Base-by-base conservation (phyloP, 805 yeast species). In the Barnettozyma sp. region DNA sequence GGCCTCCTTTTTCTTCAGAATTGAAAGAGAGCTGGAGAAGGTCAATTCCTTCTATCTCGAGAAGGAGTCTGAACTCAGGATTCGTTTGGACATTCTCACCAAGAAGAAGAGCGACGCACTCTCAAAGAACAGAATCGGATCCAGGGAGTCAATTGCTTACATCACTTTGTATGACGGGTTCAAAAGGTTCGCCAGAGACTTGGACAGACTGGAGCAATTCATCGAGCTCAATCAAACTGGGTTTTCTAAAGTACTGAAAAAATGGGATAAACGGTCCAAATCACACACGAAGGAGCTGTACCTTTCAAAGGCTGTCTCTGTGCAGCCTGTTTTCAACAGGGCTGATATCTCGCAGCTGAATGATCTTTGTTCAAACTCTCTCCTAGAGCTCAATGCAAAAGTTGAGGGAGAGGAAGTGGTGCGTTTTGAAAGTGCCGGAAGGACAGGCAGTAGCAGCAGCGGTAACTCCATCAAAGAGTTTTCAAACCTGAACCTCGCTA, bases 241-340 rank as follows among this genome's bases (percentile, higher is more conserved):
- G 11, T 92, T 92, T 59, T 79, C 94, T 16, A 92, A 92, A 61
- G 97, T 86, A 20, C 72, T 92, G 51, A 92, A 92, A 58, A 92
- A 92, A 63, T 92, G 98, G 98, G 98, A 92, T 61, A 92, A 92
- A 60, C 69, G 97, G 43, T 86, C 96, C 16, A 87, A 90, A 52
- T 84, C 95, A 3, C 94, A 85, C 48, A 87, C 96, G 6, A 87
- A 88, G 54, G 98, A 92, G 55, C 68, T 92, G 34, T 92, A 88
- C 55, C 68, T 92, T 33, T 78, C 86, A 21, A 82, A 96, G 0
- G 96, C 96, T 0, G 95, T 92, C 11, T 86, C 85, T 42, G 95
- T 92, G 6, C 98, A 92, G 59, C 97, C 98, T 0, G 94, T 90
- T 10, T 92, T 92, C 62, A 94, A 92, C 52, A 75, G 94, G 43